Evolutionary conservation across 1,284 basidiomycete genomes (phyloP), one percentile per base, ranked within the genome.

Genomic region (Pterulicium gracile): DNA sequence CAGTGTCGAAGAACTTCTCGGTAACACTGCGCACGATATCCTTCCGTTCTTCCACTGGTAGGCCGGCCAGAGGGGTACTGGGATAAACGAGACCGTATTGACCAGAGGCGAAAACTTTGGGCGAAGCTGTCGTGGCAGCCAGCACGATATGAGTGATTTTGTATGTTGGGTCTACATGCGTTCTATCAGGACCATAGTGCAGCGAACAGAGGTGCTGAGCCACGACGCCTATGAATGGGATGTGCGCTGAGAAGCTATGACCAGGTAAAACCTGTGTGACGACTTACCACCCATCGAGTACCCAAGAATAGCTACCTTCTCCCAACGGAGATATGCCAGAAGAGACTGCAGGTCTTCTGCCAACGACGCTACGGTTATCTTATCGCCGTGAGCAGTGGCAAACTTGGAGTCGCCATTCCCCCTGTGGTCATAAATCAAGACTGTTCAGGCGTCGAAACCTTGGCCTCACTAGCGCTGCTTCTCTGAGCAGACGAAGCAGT

Each of bases 211-310:
- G 51, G 50, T 70, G 66, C 50, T 70, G 69, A 4, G 62, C 52
- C 36, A 73, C 53, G 10, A 63, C 57, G 10, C 69, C 68, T 70
- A 24, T 2, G 36, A 44, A 4, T 17, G 7, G 20, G 24, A 17
- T 24, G 21, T n/a, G 15, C 5, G 24, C 24, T n/a, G 36, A 17
- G 14, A 21, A 20, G 24, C n/a, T n/a, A n/a, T n/a, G n/a, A n/a
- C n/a, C n/a, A n/a, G n/a, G n/a, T n/a, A n/a, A n/a, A n/a, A n/a
- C n/a, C n/a, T n/a, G 36, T 4, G 15, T 39, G 36, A 39, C 15
- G 22, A 49, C 54, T 34, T 52, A 67, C 65, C 67, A 50, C 68
- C 67, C 65, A 70, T 68, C 4, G 67, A 73, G 53, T 64, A 71
- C 12, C 69, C 69, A 47, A 68, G 66, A 1, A 72, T 49, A 2